Percentiles rank a stretch among this genome's conserved stretches.
Evolutionary conservation across 208 protist genomes (phyloP).

Genomic region (Crithidia mellificae): DNA sequence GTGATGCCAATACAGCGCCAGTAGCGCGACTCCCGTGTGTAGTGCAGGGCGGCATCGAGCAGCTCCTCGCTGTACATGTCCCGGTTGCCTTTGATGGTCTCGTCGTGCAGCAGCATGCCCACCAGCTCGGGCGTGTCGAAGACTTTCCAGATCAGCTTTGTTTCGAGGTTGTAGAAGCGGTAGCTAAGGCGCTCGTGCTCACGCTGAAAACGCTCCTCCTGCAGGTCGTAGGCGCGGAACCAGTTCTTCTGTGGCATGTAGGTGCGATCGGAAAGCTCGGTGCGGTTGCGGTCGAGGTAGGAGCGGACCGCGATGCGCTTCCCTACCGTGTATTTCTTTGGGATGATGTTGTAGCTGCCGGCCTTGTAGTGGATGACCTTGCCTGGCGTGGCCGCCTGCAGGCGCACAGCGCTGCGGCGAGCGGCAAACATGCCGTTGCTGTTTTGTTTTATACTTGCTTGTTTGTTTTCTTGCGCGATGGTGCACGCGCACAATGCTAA

Average conservation of each 20-base stretch:
- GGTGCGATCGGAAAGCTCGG: conserved; percentile 88
- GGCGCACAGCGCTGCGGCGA: conserved; percentile 21
- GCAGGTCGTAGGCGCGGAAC: conserved; percentile 69
- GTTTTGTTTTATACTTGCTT: conserved; percentile 5
- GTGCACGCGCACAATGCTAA: too few relatives aligned
- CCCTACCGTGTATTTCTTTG: conserved; percentile 72
- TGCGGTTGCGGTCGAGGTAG: conserved; percentile 86
- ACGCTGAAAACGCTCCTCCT: conserved; percentile 40
- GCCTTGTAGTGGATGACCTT: conserved; percentile 48
- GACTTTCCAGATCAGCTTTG: conserved; percentile 87
- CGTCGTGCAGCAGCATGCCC: conserved; percentile 85
- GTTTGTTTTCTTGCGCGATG: too few relatives aligned
- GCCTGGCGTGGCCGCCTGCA: conserved; percentile 21
- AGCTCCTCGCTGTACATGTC: conserved; percentile 72
- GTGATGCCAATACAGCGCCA: conserved; percentile 92
- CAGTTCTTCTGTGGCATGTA: conserved; percentile 87
- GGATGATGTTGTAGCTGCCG: conserved; percentile 64
- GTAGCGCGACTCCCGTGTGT: conserved; percentile 80
- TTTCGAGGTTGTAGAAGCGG: conserved; percentile 86
- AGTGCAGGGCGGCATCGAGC: conserved; percentile 81
- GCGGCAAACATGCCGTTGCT: conserved; percentile 14
- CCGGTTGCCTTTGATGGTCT: conserved; percentile 74
- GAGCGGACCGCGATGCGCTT: conserved; percentile 82
- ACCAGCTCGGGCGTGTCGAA: conserved; percentile 89
- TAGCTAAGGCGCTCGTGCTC: conserved; percentile 62